Conservation (phyloP, 805 yeast species). For the Pichia gijzeniarum region DNA sequence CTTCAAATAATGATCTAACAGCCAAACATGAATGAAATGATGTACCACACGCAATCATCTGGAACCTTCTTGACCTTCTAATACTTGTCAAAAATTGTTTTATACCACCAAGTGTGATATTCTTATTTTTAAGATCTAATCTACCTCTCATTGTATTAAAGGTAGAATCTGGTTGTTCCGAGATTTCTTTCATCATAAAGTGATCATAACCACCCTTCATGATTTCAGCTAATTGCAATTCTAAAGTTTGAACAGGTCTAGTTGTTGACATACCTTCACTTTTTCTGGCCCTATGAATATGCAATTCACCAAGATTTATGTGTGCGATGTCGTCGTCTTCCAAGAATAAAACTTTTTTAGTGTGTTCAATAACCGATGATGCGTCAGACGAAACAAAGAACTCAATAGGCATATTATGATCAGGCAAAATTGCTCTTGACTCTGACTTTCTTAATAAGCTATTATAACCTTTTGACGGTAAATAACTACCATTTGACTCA, state of each 20-base stretch:
- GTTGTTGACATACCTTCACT: constrained; percentile 86
- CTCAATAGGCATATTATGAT: constrained; percentile 87
- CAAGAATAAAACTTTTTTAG: constrained; percentile 90
- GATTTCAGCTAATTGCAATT: constrained; percentile 93
- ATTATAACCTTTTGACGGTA: constrained; percentile 15
- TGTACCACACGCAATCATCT: constrained; percentile 99
- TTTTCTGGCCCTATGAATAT: constrained; percentile 92
- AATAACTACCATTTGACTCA: constrained; percentile 23
- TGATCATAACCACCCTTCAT: constrained; percentile 97
- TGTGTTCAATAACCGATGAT: constrained; percentile 91
- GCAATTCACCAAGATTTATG: constrained; percentile 95
- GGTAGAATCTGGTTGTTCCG: constrained; percentile 97
- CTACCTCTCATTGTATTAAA: constrained; percentile 99
- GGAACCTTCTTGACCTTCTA: constrained; percentile 89
- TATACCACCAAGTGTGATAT: constrained; percentile 84
- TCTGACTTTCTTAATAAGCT: constrained; percentile 33
- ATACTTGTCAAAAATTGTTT: constrained; percentile 78
- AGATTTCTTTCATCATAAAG: constrained; percentile 98
- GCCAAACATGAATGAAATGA: constrained; percentile 98
- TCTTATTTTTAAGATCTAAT: constrained; percentile 77
- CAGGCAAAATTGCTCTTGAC: constrained; percentile 94
- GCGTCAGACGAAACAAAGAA: constrained; percentile 96
- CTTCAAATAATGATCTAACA: constrained; percentile 93
- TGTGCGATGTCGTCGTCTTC: constrained; percentile 99
- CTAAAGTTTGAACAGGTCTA: constrained; percentile 93